A percentile compares a stretch with the other conserved stretches of the same genome.
Evolutionary conservation across 441 rosid genomes (phyloP).

Genomic region (Macaranga tanarius): DNA sequence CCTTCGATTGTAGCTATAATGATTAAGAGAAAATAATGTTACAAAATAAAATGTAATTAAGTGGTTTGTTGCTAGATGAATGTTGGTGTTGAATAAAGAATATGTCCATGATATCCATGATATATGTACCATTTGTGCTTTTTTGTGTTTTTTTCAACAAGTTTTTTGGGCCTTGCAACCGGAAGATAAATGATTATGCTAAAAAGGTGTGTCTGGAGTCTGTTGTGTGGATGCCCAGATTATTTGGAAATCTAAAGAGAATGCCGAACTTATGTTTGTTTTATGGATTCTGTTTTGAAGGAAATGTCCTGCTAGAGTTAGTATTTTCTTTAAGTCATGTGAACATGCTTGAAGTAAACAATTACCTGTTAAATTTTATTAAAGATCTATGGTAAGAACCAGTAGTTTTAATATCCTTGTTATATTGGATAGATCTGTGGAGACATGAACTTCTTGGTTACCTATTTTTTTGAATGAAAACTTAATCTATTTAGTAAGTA

Average conservation of each 20-base stretch:
- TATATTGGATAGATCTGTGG: background rate
- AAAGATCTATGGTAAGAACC: background rate
- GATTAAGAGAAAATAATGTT: background rate
- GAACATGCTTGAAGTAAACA: background rate
- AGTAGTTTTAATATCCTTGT: conserved; percentile 11
- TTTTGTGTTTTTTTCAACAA: background rate
- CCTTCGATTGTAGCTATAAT: conserved; percentile 1
- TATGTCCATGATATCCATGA: background rate
- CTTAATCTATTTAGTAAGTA: background rate
- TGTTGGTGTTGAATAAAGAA: background rate
- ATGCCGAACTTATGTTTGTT: background rate
- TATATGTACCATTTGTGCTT: background rate
- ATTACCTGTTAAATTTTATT: background rate
- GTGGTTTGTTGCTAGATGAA: background rate
- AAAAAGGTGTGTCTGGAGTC: background rate
- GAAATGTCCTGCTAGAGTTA: no score
- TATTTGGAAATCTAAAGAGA: background rate
- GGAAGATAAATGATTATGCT: background rate
- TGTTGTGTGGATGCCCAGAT: background rate
- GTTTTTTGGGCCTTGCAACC: background rate
- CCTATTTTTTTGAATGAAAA: background rate
- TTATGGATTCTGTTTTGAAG: background rate
- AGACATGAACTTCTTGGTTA: background rate
- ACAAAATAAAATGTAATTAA: background rate
- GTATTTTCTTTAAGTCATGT: no score